A percentile compares a stretch with the other conserved stretches of the same genome.
phyloP scores from a whole-genome alignment of 345 rosid species.

The Clausena lansium region DNA sequence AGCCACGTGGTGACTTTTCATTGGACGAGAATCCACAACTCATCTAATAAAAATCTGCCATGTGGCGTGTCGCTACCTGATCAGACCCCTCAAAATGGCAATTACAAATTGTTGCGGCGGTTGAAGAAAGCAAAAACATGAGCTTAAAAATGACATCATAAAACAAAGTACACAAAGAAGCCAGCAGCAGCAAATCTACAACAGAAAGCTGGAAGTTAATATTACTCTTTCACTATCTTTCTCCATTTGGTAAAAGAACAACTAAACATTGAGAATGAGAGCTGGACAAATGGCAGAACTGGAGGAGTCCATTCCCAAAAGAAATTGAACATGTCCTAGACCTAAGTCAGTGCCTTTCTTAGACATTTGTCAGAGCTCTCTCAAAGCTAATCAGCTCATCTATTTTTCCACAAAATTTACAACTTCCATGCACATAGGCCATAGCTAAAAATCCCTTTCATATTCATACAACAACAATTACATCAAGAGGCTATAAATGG shows the following conservation, averaged over 20 bases:
- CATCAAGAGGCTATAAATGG: background rate
- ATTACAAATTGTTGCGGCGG: background rate
- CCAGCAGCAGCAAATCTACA: background rate
- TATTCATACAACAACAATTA: constrained; percentile 9
- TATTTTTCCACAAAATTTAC: background rate
- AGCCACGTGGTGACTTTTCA: no score
- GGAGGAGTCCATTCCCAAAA: background rate
- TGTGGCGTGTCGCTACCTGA: no score
- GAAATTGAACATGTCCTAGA: background rate
- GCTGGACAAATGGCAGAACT: constrained; percentile 18
- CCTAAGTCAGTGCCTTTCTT: background rate
- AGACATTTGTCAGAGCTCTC: constrained; percentile 13
- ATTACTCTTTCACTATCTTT: background rate
- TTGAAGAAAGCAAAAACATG: background rate
- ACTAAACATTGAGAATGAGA: background rate
- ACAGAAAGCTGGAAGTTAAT: background rate
- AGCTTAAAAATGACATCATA: background rate
- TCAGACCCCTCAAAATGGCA: no score
- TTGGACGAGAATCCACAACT: no score
- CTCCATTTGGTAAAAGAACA: background rate
- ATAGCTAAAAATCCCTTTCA: background rate
- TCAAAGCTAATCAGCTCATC: constrained; percentile 18
- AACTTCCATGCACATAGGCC: background rate
- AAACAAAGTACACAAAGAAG: background rate
- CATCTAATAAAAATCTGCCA: no score